phyloP scores from a whole-genome alignment of 176 grass and related monocot genomes.

The Avena eriantha region DNA sequence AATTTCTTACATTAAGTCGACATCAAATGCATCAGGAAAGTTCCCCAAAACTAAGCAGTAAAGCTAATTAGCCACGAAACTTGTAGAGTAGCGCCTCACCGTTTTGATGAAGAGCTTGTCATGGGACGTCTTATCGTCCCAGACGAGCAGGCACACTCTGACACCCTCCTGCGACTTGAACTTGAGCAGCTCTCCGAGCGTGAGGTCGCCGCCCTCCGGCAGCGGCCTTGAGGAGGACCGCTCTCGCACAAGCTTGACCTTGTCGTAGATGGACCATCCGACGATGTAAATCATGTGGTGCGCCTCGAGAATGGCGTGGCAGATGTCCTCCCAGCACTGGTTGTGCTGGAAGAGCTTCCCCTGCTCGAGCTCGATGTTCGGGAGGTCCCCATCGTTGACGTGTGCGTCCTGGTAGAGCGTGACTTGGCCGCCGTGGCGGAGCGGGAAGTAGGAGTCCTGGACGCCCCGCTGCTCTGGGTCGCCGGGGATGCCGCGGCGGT shows the following conservation, averaged over 20 bases:
- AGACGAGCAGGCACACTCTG: constrained; percentile 97
- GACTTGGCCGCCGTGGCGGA: constrained; percentile 60
- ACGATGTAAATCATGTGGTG: constrained; percentile 96
- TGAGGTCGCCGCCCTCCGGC: constrained; percentile 58
- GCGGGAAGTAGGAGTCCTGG: constrained; percentile 83
- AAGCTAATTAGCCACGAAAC: neutral
- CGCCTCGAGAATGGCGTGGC: constrained; percentile 92
- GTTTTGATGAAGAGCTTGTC: constrained; percentile 94
- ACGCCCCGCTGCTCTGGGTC: constrained; percentile 66
- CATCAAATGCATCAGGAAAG: constrained; percentile 22
- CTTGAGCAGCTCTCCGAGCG: constrained; percentile 87
- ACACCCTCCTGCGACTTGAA: constrained; percentile 98
- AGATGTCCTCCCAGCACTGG: constrained; percentile 97
- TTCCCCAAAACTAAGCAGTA: constrained; percentile 13
- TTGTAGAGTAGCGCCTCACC: constrained; percentile 38
- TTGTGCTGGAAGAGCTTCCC: constrained; percentile 68
- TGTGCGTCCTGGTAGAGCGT: constrained; percentile 97
- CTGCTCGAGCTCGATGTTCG: constrained; percentile 57
- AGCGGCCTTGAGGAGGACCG: constrained; percentile 49
- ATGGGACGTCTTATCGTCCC: constrained; percentile 98
- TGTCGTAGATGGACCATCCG: constrained; percentile 92
- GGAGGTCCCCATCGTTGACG: constrained; percentile 70
- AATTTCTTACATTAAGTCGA: neutral
- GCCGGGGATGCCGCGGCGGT: constrained; percentile 70
- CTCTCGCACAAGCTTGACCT: constrained; percentile 89